Conservation (phyloP, 805 yeast species). For the Spathaspora gorwiae region DNA sequence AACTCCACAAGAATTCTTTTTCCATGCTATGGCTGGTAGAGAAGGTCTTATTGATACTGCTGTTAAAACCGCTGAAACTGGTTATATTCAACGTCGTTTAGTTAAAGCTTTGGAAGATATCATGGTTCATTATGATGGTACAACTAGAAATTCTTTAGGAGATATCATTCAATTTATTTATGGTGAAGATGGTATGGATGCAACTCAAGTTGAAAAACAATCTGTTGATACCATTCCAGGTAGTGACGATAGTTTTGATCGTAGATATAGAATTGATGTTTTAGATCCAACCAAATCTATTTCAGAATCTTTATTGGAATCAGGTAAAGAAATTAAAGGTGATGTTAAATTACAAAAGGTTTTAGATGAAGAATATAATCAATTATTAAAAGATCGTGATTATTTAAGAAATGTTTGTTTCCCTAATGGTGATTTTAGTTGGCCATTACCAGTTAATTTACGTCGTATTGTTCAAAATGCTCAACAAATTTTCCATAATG, state of each 20-base stretch:
- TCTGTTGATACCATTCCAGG: constrained; percentile 94
- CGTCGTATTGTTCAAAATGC: constrained; percentile 96
- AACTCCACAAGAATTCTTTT: constrained; percentile 97
- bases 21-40: constrained; percentile 99
- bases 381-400: constrained; percentile 69
- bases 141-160: constrained; percentile 96
- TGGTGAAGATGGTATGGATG: constrained; percentile 99
- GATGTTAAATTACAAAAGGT: constrained; percentile 76
- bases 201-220: constrained; percentile 95
- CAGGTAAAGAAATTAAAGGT: constrained; percentile 87
- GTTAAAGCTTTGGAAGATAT: constrained; percentile 96
- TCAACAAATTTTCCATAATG: constrained; percentile 93
- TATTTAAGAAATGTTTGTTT: constrained; percentile 77
- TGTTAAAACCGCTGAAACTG: constrained; percentile 98
- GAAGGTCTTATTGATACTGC: constrained; percentile 99
- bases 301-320: constrained; percentile 72
- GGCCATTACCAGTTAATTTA: constrained; percentile 97
- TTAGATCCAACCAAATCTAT: constrained; percentile 61
- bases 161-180: constrained; percentile 93
- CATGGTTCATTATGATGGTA: constrained; percentile 97
- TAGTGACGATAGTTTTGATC: constrained; percentile 75
- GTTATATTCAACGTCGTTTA: constrained; percentile 96
- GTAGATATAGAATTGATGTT: constrained; percentile 80
- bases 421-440: constrained; percentile 87
- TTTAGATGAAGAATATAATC: constrained; percentile 81